Conservation (phyloP, 2,329 filamentous ascomycete species). For the Fusarium avenaceum region DNA sequence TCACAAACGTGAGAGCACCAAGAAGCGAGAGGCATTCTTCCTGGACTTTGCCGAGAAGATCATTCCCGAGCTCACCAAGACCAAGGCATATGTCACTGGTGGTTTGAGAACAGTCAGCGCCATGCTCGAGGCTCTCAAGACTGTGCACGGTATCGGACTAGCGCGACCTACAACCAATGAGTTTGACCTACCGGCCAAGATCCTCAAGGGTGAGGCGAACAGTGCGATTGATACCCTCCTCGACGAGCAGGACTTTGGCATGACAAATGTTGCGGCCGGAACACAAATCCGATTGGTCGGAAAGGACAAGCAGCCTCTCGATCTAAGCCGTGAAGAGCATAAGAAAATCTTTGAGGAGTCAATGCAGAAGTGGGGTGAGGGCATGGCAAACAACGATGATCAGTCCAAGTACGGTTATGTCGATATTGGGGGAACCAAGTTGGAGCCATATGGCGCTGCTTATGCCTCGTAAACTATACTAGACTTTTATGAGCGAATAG, state of each 20-base stretch:
- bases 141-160: slow-evolving; percentile 72
- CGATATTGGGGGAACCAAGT: slow-evolving; percentile 50
- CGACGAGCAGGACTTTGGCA: slow-evolving; percentile 65
- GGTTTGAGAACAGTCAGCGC: slow-evolving; percentile 67
- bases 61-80: slow-evolving; percentile 60
- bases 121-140: slow-evolving; percentile 70
- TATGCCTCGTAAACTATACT: slow-evolving; percentile 27
- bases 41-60: slow-evolving; percentile 71
- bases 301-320: slow-evolving; percentile 68
- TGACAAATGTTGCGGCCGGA: slow-evolving; percentile 49
- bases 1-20: slow-evolving; percentile 67
- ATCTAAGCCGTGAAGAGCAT: slow-evolving; percentile 61
- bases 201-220: slow-evolving; percentile 52
- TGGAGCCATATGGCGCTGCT: slow-evolving; percentile 53
- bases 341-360: slow-evolving; percentile 49
- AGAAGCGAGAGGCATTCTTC: slow-evolving; percentile 71
- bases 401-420: slow-evolving; percentile 51
- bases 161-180: slow-evolving; percentile 53
- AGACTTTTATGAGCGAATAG: not conserved
- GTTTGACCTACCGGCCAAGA: slow-evolving; percentile 47
- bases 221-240: slow-evolving; percentile 63
- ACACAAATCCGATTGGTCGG: slow-evolving; percentile 54
- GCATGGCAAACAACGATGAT: slow-evolving; percentile 52
- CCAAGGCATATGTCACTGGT: slow-evolving; percentile 70
- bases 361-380: slow-evolving; percentile 49